Evolutionary conservation across 2,329 filamentous ascomycete genomes (phyloP).

Genomic region (Helicocarpus griseus): DNA sequence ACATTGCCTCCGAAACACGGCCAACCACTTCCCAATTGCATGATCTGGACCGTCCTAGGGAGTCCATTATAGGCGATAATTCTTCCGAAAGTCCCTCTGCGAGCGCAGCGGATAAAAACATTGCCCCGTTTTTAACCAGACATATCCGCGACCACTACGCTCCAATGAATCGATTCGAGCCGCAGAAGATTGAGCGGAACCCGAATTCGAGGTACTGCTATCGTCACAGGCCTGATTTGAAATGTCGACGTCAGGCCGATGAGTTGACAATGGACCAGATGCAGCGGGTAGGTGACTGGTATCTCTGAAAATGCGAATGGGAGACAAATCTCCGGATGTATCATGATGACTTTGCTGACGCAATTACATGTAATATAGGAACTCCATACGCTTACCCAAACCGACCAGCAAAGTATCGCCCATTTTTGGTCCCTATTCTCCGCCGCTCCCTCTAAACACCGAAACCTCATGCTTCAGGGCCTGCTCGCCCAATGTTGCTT

Average conservation of each 20-base stretch:
- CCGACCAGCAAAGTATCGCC: slow-evolving; percentile 88
- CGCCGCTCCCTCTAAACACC: slow-evolving; percentile 83
- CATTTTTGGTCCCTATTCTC: slow-evolving; percentile 98
- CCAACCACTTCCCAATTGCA: background rate
- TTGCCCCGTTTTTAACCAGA: slow-evolving; percentile 74
- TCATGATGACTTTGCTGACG: background rate
- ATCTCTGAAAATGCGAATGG: background rate
- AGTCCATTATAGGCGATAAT: slow-evolving; percentile 16
- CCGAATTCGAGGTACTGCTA: slow-evolving; percentile 91
- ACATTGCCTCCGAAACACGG: background rate
- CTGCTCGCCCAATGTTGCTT: slow-evolving; percentile 97
- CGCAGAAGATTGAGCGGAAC: slow-evolving; percentile 27
- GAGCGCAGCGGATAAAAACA: slow-evolving; percentile 60
- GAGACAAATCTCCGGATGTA: background rate
- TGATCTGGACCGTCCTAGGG: background rate
- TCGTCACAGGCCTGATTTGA: slow-evolving; percentile 83
- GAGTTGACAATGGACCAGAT: slow-evolving; percentile 94
- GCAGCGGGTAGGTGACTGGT: slow-evolving; percentile 56
- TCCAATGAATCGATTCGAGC: slow-evolving; percentile 31
- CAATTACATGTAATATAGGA: slow-evolving; percentile 49
- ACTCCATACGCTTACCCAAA: slow-evolving; percentile 68
- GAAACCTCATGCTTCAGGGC: slow-evolving; percentile 91
- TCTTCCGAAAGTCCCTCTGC: slow-evolving; percentile 33
- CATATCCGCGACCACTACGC: slow-evolving; percentile 81
- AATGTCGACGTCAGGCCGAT: slow-evolving; percentile 85